These are phyloP conservation scores for Chlorella sorokiniana DNA, from an alignment of 139 green algal genomes.

Conservation along the genomic window DNA sequence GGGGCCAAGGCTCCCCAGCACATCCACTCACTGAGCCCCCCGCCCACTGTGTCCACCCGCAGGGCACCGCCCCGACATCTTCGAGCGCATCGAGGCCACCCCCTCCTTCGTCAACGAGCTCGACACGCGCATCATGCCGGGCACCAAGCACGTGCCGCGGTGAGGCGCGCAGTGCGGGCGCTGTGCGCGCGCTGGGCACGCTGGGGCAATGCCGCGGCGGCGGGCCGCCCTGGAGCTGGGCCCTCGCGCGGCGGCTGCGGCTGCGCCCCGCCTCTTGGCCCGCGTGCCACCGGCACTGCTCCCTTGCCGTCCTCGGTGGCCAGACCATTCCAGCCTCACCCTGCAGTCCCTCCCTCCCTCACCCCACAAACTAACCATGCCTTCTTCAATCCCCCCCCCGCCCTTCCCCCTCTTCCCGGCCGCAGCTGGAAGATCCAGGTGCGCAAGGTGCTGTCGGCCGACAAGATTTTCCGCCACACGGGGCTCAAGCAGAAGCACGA, in stretches of 20 bases:
- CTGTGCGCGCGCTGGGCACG: not conserved
- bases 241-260: not conserved
- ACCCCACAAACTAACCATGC: not conserved
- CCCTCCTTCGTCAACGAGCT: conserved; percentile 17
- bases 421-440: conserved; percentile 53
- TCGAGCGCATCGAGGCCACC: conserved; percentile 31
- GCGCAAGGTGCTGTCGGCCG: conserved; percentile 45
- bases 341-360: not conserved
- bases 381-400: not conserved
- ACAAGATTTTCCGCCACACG: conserved; percentile 49
- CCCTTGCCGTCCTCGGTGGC: too few species aligned
- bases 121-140: conserved; percentile 47
- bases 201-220: too few species aligned
- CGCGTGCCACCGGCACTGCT: too few species aligned
- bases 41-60: not conserved
- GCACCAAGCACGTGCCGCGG: conserved; percentile 48
- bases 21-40: not conserved
- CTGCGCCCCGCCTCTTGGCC: too few species aligned
- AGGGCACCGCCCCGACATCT: conserved; percentile 28
- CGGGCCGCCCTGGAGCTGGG: not conserved
- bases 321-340: not conserved
- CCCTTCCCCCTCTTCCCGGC: not conserved
- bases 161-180: too few species aligned
- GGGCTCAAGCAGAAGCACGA: conserved; percentile 49
- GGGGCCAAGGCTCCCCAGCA: not conserved